Evolutionary conservation across 2,329 filamentous ascomycete species (phyloP), one percentile per base, ranked within the genome.

Genomic region (Didymella sp.): DNA sequence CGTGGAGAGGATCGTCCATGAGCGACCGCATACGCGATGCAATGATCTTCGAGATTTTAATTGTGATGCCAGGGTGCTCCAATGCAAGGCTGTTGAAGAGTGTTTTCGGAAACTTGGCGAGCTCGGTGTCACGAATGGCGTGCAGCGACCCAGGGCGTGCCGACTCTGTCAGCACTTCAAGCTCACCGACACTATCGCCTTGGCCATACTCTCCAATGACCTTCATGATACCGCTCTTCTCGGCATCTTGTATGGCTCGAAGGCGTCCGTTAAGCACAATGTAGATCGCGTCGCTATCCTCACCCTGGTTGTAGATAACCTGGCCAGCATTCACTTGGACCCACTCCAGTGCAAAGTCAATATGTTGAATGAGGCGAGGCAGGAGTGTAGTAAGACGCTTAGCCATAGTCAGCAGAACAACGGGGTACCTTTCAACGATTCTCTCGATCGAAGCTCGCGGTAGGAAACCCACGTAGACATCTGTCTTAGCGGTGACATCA

Each of bases 1-100:
- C 84, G 31, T 86, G 84, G 15, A 91, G 79, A 1, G 92, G 90
- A 67, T 93, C 89, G 66, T 98, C 92, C 19, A 98, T 86, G 35
- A 97, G 79, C 38, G 91, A 86, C 59, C 94, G 85, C 95, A 99
- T 98, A 3, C 95, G 87, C 31, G 93, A 92, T 0, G 95, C 95
- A 68, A 99, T 97, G 66, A 99, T 95, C 76, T 98, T 99, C 1
- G 95, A 98, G 25, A 99, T 96, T 76, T 98, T 97, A 75, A 99
- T 98, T 0, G 95, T 98, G 70, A 99, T 99, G 40, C 92, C 96
- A 5, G 95, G 95, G 71, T 99, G 95, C 71, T 99, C 95, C 72
- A 96, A 89, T 0, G 95, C 95, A 50, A 99, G 85, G 71, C 95
- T 99, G 80, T 99, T 99, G 82, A 99, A 99, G 1, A 99, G 80